A percentile compares a stretch with the other conserved stretches of the same genome.
Evolutionary conservation across 2,329 filamentous ascomycete species (phyloP).

Genomic region (Trichoderma gracile): DNA sequence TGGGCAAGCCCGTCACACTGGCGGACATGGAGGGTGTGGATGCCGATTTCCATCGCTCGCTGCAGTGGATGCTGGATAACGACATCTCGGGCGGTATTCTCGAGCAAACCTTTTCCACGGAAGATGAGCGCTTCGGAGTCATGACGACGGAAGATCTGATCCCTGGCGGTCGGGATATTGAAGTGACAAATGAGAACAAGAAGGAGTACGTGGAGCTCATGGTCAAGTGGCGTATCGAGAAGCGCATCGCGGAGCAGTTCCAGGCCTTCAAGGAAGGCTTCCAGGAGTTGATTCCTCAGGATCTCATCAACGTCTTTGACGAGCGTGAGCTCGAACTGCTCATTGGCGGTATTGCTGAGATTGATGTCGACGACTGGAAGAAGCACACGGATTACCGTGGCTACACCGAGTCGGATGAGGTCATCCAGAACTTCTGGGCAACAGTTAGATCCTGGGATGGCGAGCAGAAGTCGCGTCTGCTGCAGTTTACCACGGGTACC

Average conservation of each 20-base stretch:
- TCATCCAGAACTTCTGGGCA: conserved; percentile 99
- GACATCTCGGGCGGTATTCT: conserved; percentile 90
- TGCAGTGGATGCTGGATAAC: conserved; percentile 98
- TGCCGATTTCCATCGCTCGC: conserved; percentile 92
- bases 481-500: conserved; percentile 97
- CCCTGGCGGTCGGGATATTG: conserved; percentile 83
- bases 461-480: conserved; percentile 92
- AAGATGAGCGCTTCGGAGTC: conserved; percentile 96
- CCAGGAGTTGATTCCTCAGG: conserved; percentile 93
- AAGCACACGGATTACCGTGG: conserved; percentile 99
- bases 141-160: conserved; percentile 93
- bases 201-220: conserved; percentile 98
- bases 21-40: conserved; percentile 99
- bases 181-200: conserved; percentile 98
- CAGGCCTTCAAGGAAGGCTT: conserved; percentile 97
- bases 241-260: conserved; percentile 97
- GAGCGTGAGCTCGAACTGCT: conserved; percentile 94
- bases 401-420: conserved; percentile 96
- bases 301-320: conserved; percentile 97
- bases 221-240: conserved; percentile 99
- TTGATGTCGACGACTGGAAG: conserved; percentile 99
- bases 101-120: conserved; percentile 94
- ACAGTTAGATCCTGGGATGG: conserved; percentile 95
- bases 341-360: conserved; percentile 99
- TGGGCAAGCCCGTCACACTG: conserved; percentile 86